Evolutionary conservation across 2,329 filamentous ascomycete species (phyloP).

Genomic region (Calonectria pseudoreteaudii): DNA sequence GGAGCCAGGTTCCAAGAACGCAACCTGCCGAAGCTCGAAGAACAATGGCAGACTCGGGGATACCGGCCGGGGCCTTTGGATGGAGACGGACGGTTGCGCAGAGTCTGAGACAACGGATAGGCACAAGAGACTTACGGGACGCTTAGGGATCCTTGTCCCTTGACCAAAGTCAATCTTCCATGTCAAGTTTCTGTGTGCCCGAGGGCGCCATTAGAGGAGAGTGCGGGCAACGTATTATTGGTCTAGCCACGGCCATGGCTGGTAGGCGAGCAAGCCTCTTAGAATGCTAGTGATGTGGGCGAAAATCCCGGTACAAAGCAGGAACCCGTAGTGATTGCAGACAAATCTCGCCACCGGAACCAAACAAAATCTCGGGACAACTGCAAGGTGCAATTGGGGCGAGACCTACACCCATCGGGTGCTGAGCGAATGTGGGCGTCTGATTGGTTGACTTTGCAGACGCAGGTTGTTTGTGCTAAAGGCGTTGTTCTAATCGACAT

Average conservation of each 20-base stretch:
- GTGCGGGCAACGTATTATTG: constrained; percentile 29
- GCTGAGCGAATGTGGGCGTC: background rate
- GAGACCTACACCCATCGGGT: constrained; percentile 30
- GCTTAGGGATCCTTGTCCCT: constrained; percentile 43
- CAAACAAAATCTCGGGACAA: constrained; percentile 41
- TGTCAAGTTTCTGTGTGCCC: constrained; percentile 27
- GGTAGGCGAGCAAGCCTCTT: constrained; percentile 27
- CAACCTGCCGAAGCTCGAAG: constrained; percentile 39
- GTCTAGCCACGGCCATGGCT: constrained; percentile 23
- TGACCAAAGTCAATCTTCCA: constrained; percentile 32
- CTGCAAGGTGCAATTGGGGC: constrained; percentile 32
- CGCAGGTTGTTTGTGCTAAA: constrained; percentile 12
- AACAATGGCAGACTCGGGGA: constrained; percentile 43
- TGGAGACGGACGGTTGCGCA: constrained; percentile 52
- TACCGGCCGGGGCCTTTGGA: constrained; percentile 43
- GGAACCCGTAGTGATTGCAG: constrained; percentile 46
- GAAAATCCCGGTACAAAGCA: constrained; percentile 40
- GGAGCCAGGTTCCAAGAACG: constrained; percentile 36
- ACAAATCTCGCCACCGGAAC: constrained; percentile 42
- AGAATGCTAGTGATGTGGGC: constrained; percentile 22
- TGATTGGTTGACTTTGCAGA: background rate
- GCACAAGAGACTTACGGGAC: constrained; percentile 51
- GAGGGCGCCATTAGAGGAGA: constrained; percentile 28
- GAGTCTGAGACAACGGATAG: constrained; percentile 57
- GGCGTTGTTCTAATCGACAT: constrained; percentile 26